Evolutionary conservation across 129 eudicot species (phyloP).

Genomic region (Arctium lappa): DNA sequence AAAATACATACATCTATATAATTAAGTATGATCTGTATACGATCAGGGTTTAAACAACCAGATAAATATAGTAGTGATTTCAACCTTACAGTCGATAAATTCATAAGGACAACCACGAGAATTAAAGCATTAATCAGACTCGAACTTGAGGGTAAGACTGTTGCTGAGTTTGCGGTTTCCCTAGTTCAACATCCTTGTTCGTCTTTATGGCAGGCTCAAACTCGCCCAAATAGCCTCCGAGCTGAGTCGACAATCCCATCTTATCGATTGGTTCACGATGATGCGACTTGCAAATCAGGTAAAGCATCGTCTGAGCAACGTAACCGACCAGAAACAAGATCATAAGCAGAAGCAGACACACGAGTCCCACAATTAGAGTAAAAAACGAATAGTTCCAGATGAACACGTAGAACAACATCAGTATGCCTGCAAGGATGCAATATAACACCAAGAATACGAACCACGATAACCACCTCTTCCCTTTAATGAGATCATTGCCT

Average conservation of each 20-base stretch:
- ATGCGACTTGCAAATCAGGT: slow-evolving; percentile 40
- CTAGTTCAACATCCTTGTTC: slow-evolving; percentile 35
- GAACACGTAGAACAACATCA: slow-evolving; percentile 21
- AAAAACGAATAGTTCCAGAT: slow-evolving; percentile 5
- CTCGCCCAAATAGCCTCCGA: slow-evolving; percentile 27
- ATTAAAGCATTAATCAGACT: slow-evolving; percentile 11
- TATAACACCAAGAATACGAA: slow-evolving; percentile 33
- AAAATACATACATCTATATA: neutral
- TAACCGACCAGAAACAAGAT: slow-evolving; percentile 26
- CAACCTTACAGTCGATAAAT: neutral
- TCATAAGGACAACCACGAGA: slow-evolving; percentile 11
- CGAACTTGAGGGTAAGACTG: slow-evolving; percentile 19
- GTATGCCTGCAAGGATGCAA: slow-evolving; percentile 15
- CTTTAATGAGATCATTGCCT: slow-evolving; percentile 33
- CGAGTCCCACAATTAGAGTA: slow-evolving; percentile 14
- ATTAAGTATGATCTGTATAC: neutral
- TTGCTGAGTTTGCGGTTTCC: slow-evolving; percentile 13
- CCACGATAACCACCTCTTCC: slow-evolving; percentile 37
- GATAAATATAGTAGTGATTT: neutral
- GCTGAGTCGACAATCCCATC: slow-evolving; percentile 31
- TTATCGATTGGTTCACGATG: slow-evolving; percentile 35
- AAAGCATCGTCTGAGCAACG: slow-evolving; percentile 39
- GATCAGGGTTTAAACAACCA: neutral
- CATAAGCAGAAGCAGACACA: slow-evolving; percentile 31
- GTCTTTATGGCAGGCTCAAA: slow-evolving; percentile 23